Evolutionary conservation across 768 basidiomycete species (phyloP).

Genomic region (Hortiboletus campestris): DNA sequence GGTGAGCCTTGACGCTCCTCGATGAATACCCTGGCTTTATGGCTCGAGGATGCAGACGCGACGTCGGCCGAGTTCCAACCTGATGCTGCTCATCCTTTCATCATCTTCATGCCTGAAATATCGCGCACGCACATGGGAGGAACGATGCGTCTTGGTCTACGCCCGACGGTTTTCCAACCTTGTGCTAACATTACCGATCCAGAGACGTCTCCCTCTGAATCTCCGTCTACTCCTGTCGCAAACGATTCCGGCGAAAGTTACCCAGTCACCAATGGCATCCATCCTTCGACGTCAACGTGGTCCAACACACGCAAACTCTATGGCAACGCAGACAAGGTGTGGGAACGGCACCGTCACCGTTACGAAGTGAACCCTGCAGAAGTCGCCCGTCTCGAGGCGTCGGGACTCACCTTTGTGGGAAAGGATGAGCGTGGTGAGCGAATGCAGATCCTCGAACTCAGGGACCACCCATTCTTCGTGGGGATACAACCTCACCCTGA

Average conservation of each 20-base stretch:
- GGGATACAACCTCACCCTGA: conserved; percentile 97
- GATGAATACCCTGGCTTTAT: not conserved
- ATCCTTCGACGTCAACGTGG: conserved; percentile 56
- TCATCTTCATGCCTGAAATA: conserved; percentile 99
- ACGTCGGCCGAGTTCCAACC: conserved; percentile 80
- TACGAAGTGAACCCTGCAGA: conserved; percentile 94
- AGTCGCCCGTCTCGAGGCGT: conserved; percentile 65
- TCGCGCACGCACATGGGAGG: conserved; percentile 98
- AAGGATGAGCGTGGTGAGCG: conserved; percentile 95
- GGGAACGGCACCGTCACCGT: conserved; percentile 96
- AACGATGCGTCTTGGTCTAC: conserved; percentile 98
- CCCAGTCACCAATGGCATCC: conserved; percentile 6
- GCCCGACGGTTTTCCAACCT: conserved; percentile 88
- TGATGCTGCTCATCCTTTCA: conserved; percentile 61
- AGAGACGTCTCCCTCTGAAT: conserved; percentile 13
- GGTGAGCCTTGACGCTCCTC: conserved; percentile 40
- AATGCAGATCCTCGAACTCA: conserved; percentile 94
- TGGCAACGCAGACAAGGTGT: conserved; percentile 75
- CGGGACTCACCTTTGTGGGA: conserved; percentile 78
- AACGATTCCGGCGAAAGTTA: conserved; percentile 2
- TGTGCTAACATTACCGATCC: conserved; percentile 21
- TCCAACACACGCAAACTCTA: conserved; percentile 77
- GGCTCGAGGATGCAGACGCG: conserved; percentile 51
- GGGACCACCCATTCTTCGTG: conserved; percentile 90
- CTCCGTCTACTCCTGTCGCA: conserved; percentile 1